Conservation (phyloP, 148 eudicot genomes). For the Talinum fruticosum region DNA sequence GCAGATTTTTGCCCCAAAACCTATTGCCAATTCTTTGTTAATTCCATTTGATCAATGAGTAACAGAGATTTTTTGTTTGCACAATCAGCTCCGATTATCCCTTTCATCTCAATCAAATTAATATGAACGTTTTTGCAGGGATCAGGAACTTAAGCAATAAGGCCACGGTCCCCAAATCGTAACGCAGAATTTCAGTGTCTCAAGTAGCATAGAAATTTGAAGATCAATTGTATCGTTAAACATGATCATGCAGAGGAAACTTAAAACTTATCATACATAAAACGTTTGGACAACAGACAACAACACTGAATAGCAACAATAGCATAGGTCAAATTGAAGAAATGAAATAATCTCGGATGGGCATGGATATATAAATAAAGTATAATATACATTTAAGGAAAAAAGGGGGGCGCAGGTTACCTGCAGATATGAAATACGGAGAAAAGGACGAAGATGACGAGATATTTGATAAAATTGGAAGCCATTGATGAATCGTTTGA, state of each 20-base stretch:
- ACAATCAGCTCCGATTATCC: background rate
- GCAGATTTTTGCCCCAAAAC: background rate
- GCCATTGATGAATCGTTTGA: constrained; percentile 13
- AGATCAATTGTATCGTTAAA: background rate
- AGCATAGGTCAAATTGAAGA: background rate
- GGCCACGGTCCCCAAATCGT: background rate
- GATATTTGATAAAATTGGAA: constrained; percentile 4
- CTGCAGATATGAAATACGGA: constrained; percentile 11
- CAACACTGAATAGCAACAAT: background rate
- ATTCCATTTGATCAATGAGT: background rate
- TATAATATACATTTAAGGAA: background rate
- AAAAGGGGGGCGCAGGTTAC: constrained; percentile 9
- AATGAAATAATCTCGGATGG: background rate
- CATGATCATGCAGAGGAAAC: background rate
- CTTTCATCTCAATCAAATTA: background rate
- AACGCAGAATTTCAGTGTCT: background rate
- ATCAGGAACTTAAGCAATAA: background rate
- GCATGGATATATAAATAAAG: background rate
- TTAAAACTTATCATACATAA: background rate
- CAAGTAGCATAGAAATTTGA: background rate
- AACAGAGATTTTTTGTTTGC: no score
- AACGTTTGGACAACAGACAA: background rate
- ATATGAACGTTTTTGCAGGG: background rate
- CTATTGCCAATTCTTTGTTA: background rate
- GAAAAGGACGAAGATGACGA: constrained; percentile 9